Percentiles rank a stretch among this genome's conserved stretches.
These are phyloP conservation scores for Globisporangium perplexum DNA, from an alignment of 352 stramenopile genomes.

Conservation along the genomic window DNA sequence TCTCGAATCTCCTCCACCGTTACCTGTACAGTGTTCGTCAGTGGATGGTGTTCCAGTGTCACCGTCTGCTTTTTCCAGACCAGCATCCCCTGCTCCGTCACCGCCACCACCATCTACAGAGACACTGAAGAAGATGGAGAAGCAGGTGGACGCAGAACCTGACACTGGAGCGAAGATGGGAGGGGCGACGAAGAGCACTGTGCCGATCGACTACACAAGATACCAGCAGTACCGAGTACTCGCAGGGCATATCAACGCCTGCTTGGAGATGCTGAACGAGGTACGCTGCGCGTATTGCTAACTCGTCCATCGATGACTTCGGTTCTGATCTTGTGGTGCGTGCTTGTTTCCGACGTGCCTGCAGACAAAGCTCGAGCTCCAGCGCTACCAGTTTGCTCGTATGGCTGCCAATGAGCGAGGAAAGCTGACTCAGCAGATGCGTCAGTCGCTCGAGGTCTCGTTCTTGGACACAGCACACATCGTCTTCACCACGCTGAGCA, in stretches of 20 bases:
- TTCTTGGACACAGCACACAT: conserved; percentile 90
- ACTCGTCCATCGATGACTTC: background rate
- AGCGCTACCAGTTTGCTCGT: conserved; percentile 76
- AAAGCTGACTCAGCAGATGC: conserved; percentile 56
- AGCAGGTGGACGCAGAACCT: background rate
- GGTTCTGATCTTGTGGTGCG: background rate
- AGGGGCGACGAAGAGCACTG: conserved; percentile 6
- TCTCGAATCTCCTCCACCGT: conserved; percentile 16
- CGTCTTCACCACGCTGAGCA: conserved; percentile 91
- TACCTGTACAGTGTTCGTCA: conserved; percentile 6
- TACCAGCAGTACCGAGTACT: conserved; percentile 65
- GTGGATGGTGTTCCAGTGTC: conserved; percentile 22
- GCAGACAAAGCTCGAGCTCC: conserved; percentile 76
- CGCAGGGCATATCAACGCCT: conserved; percentile 76
- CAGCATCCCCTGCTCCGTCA: conserved; percentile 20
- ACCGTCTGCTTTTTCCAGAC: conserved; percentile 31
- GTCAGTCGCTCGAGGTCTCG: conserved; percentile 78
- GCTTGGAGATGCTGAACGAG: conserved; percentile 67
- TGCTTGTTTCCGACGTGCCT: background rate
- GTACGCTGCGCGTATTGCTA: conserved; percentile 21
- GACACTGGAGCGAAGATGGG: background rate
- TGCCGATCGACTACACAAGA: conserved; percentile 63
- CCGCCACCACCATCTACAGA: conserved; percentile 3
- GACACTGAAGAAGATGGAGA: background rate
- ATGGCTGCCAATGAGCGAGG: conserved; percentile 58